phyloP scores from a whole-genome alignment of 2,329 filamentous ascomycete genomes.

The Trichoderma arundinaceum region DNA sequence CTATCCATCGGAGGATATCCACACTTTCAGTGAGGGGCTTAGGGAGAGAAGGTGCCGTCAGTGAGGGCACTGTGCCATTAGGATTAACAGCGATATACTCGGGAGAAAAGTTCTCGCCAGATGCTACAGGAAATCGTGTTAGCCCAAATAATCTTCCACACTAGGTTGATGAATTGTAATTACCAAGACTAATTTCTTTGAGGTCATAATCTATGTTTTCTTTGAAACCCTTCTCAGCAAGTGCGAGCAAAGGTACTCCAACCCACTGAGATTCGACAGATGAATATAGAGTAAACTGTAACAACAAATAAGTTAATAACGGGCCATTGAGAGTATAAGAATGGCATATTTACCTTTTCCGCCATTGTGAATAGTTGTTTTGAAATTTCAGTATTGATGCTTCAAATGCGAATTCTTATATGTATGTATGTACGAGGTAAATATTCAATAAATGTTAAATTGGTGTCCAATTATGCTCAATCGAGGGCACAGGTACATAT shows the following conservation, averaged over 20 bases:
- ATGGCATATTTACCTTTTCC: neutral
- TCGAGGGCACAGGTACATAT: too few relatives aligned
- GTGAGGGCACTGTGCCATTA: slow-evolving; percentile 34
- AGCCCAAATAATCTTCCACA: neutral
- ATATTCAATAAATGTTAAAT: too few relatives aligned
- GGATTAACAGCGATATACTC: slow-evolving; percentile 35
- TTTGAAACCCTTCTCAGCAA: slow-evolving; percentile 34
- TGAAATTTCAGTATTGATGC: neutral
- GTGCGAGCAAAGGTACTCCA: slow-evolving; percentile 32
- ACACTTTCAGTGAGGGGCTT: slow-evolving; percentile 32
- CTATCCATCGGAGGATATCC: slow-evolving; percentile 35
- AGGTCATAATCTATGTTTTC: slow-evolving; percentile 32
- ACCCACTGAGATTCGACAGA: slow-evolving; percentile 36
- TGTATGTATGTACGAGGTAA: too few relatives aligned
- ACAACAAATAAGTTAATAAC: neutral
- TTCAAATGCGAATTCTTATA: too few relatives aligned
- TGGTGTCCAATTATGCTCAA: too few relatives aligned
- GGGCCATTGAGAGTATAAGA: too few relatives aligned
- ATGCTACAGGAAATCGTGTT: neutral
- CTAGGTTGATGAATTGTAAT: neutral
- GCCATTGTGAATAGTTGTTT: neutral
- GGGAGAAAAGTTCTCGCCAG: slow-evolving; percentile 34
- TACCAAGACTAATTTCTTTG: slow-evolving; percentile 8
- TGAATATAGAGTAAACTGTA: slow-evolving; percentile 16
- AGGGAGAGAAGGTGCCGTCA: slow-evolving; percentile 32